A percentile compares a stretch with the other conserved stretches of the same genome.
Evolutionary conservation across 345 rosid genomes (phyloP).

Genomic region (Eucalyptus urophylla): DNA sequence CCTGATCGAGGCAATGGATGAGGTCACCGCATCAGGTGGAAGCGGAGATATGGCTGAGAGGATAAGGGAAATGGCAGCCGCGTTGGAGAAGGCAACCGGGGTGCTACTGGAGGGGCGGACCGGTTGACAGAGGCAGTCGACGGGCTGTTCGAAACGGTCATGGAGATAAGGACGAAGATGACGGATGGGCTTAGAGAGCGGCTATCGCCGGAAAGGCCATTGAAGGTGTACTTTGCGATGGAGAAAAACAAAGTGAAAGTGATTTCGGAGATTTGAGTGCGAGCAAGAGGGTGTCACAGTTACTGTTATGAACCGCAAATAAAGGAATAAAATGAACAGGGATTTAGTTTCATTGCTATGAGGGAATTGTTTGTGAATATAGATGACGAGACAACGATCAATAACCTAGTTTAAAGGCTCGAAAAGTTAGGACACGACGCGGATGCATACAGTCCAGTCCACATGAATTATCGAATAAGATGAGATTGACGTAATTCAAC

Average conservation of each 20-base stretch:
- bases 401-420: neutral
- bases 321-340: neutral
- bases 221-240: neutral
- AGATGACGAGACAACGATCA: neutral
- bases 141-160: neutral
- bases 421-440: neutral
- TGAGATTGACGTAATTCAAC: too few species aligned
- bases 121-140: neutral
- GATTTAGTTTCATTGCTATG: neutral
- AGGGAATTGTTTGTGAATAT: neutral
- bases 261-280: neutral
- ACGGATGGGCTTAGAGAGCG: neutral
- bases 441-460: neutral
- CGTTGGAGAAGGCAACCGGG: neutral
- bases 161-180: neutral
- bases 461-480: neutral
- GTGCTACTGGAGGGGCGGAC: neutral
- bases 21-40: neutral
- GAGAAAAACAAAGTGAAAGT: neutral
- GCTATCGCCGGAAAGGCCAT: neutral
- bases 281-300: neutral
- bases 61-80: neutral
- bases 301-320: neutral
- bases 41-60: neutral
- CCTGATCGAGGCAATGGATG: neutral